Conservation (phyloP, 495 filamentous ascomycete species). For the Viridothelium virens region DNA sequence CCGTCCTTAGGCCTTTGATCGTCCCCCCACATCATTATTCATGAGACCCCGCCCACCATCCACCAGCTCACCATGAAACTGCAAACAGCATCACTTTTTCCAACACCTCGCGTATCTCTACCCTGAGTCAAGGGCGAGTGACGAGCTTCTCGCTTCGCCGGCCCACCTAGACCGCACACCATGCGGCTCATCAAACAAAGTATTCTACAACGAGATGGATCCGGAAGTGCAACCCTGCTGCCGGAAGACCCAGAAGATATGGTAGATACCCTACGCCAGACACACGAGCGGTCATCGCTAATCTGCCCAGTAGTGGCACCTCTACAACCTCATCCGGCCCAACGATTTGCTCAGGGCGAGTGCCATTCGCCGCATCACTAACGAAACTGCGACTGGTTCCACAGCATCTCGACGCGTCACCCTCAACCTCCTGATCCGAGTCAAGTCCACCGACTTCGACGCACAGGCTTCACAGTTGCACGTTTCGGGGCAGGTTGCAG, state of each 20-base stretch:
- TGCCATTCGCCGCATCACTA: slow-evolving; percentile 70
- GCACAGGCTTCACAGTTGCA: slow-evolving; percentile 74
- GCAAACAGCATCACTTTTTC: background rate
- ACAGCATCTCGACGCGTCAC: slow-evolving; percentile 68
- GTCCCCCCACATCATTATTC: no score
- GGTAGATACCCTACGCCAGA: slow-evolving; percentile 43
- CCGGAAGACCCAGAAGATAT: slow-evolving; percentile 95
- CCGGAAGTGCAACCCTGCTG: slow-evolving; percentile 68
- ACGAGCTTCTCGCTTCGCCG: no score
- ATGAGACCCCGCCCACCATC: no score
- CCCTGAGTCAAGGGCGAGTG: no score
- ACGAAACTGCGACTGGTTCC: slow-evolving; percentile 61
- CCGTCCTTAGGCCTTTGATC: no score
- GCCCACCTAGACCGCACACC: slow-evolving; percentile 7
- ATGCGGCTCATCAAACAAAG: slow-evolving; percentile 69
- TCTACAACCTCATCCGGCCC: slow-evolving; percentile 84
- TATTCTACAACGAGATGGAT: slow-evolving; percentile 62
- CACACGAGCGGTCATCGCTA: background rate
- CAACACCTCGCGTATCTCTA: background rate
- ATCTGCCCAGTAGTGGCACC: slow-evolving; percentile 64
- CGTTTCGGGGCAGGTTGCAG: slow-evolving; percentile 70
- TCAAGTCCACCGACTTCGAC: slow-evolving; percentile 85
- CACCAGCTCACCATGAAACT: no score
- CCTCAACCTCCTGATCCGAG: slow-evolving; percentile 68
- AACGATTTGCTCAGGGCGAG: slow-evolving; percentile 73